Evolutionary conservation across 345 rosid genomes (phyloP), one percentile per base, ranked within the genome.

Genomic region (Dimocarpus longan): DNA sequence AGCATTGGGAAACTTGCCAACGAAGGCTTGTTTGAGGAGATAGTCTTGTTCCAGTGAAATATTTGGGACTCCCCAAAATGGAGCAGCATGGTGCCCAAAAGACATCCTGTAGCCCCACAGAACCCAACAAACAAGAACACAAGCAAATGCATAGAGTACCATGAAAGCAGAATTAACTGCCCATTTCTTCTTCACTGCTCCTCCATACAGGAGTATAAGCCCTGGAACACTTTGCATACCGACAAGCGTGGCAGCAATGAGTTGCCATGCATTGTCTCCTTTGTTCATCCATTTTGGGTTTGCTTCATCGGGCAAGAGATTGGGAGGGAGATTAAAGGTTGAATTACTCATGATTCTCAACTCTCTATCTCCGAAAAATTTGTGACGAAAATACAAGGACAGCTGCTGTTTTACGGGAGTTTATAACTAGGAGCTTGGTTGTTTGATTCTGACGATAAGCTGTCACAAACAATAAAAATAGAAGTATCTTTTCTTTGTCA

Each of bases 171-270:
- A 85, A 56, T 85, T 82, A 70, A 85, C 84, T 0, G 84, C 86
- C 88, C 88, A 85, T 63, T 85, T 85, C 80, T 82, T 85, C 82
- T 85, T 85, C 73, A 82, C 88, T 16, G 62, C 88, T 8, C 88
- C 88, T 5, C 86, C 84, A 19, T 85, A 85, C 10, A 85, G 82
- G 66, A 82, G 80, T 9, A 85, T 60, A 24, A 82, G 86, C 7
- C 88, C 85, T 6, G 86, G 88, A 4, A 85, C 74, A 37, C 82
- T 82, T 76, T 82, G 88, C 62, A 85, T 68, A 39, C 88, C 86
- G 8, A 85, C 86, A 0, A 85, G 78, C 7, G 88, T 85, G 24
- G 86, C 88, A 0, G 86, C 84, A 0, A 74, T 85, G 64, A 85
- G 85, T 73, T 85, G 88, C 88, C 88, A 85, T 7, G 86, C 84